Evolutionary conservation across 495 filamentous ascomycete genomes (phyloP).

Genomic region (Tuber microsphaerosporum): DNA sequence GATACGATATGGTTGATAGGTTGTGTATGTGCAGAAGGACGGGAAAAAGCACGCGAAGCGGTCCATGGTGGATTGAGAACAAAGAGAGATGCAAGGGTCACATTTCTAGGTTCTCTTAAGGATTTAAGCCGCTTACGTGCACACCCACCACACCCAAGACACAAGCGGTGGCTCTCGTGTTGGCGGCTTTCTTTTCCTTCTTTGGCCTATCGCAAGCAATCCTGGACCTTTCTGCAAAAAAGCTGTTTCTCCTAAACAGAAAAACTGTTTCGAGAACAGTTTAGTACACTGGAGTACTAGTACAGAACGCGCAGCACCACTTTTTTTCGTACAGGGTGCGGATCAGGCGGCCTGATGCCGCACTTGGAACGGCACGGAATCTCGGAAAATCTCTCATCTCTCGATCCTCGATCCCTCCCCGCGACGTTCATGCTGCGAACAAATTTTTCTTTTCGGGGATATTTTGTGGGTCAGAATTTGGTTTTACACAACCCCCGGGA

Average conservation of each 20-base stretch:
- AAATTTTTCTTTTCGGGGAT: background rate
- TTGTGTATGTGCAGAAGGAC: background rate
- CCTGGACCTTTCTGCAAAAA: background rate
- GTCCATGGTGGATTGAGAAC: background rate
- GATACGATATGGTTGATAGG: background rate
- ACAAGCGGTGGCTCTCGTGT: background rate
- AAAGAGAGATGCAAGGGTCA: background rate
- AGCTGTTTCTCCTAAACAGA: background rate
- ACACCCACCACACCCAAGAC: background rate
- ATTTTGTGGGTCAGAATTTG: background rate
- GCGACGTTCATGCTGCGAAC: background rate
- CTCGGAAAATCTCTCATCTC: conserved; percentile 2
- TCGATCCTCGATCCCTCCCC: background rate
- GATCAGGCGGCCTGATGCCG: background rate
- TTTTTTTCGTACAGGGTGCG: background rate
- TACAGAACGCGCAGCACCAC: background rate
- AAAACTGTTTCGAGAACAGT: background rate
- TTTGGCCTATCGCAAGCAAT: background rate
- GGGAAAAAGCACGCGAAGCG: background rate
- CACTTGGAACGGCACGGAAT: background rate
- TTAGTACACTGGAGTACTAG: too few relatives aligned
- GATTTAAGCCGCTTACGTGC: background rate
- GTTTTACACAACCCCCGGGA: background rate
- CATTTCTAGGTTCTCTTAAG: background rate
- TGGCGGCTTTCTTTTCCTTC: background rate